Conservation (phyloP, 768 basidiomycete genomes). For the Russula foetens region DNA sequence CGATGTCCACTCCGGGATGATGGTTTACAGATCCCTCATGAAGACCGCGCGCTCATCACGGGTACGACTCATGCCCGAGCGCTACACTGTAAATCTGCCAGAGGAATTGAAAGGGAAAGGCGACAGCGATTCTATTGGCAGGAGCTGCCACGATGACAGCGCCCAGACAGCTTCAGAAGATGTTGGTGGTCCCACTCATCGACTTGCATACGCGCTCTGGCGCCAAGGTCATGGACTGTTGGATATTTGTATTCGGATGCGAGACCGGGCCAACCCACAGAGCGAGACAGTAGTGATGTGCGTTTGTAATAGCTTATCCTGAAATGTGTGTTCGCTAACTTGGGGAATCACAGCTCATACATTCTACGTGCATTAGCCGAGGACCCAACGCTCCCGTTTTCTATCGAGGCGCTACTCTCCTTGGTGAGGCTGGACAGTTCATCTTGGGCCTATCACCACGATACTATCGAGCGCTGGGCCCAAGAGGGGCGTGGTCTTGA, state of each 20-base stretch:
- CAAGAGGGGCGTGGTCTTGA: conserved; percentile 11
- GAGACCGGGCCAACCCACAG: conserved; percentile 33
- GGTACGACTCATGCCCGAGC: conserved; percentile 18
- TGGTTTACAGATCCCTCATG: conserved; percentile 34
- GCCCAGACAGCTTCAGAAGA: background rate
- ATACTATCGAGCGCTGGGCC: conserved; percentile 28
- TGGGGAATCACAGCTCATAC: conserved; percentile 31
- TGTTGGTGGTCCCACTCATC: conserved; percentile 19
- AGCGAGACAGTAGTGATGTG: conserved; percentile 42
- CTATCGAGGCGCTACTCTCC: conserved; percentile 27
- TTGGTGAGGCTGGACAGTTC: conserved; percentile 34
- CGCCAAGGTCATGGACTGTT: conserved; percentile 29
- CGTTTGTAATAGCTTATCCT: conserved; percentile 14
- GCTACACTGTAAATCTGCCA: conserved; percentile 27
- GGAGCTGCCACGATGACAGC: too few species aligned
- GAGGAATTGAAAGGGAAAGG: conserved; percentile 1
- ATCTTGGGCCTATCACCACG: conserved; percentile 36
- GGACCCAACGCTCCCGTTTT: conserved; percentile 32
- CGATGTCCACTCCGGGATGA: conserved; percentile 40
- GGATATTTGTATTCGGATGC: conserved; percentile 34
- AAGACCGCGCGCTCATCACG: conserved; percentile 25
- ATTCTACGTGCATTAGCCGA: conserved; percentile 35
- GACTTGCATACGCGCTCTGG: conserved; percentile 42
- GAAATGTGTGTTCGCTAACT: background rate
- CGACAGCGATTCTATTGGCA: background rate